These are phyloP conservation scores for Austroboletus olivaceoglutinosus DNA, from an alignment of 1,284 basidiomycete species.

Conservation along the genomic window DNA sequence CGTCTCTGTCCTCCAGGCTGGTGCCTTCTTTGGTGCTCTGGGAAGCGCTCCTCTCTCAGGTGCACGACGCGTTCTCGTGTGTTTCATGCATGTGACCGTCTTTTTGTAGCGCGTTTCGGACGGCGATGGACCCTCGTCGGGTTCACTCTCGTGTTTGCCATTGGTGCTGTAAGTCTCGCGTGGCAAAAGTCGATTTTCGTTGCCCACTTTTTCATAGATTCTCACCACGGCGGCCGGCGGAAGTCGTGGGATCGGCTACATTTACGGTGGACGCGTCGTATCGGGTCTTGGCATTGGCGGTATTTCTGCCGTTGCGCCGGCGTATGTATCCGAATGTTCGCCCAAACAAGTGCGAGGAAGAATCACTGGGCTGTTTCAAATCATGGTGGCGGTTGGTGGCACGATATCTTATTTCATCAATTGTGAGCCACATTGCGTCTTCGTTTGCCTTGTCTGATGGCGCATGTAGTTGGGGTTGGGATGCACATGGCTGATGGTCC, in stretches of 20 bases:
- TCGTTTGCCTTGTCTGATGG: background rate
- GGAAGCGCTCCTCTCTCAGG: constrained; percentile 62
- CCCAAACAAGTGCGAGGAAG: constrained; percentile 72
- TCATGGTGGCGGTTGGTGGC: constrained; percentile 74
- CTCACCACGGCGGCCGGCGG: constrained; percentile 62
- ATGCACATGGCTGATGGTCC: constrained; percentile 49
- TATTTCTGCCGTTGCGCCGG: constrained; percentile 65
- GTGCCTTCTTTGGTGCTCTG: constrained; percentile 78
- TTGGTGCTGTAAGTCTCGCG: constrained; percentile 57
- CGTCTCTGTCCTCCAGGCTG: constrained; percentile 77
- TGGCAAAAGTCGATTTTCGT: background rate
- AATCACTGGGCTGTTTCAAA: constrained; percentile 77
- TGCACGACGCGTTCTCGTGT: constrained; percentile 26
- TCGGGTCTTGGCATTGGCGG: constrained; percentile 57
- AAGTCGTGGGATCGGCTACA: constrained; percentile 55
- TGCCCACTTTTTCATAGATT: constrained; percentile 31
- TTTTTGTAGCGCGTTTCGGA: constrained; percentile 49
- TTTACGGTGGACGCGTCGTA: constrained; percentile 76
- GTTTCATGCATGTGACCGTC: background rate
- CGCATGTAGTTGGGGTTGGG: constrained; percentile 54
- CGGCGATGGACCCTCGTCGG: constrained; percentile 54
- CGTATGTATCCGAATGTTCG: constrained; percentile 76
- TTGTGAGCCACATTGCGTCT: constrained; percentile 41
- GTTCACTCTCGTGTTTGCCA: constrained; percentile 59
- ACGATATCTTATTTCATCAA: constrained; percentile 81